phyloP scores from a whole-genome alignment of 73 alveolate genomes.

The Paramecium caudatum region DNA sequence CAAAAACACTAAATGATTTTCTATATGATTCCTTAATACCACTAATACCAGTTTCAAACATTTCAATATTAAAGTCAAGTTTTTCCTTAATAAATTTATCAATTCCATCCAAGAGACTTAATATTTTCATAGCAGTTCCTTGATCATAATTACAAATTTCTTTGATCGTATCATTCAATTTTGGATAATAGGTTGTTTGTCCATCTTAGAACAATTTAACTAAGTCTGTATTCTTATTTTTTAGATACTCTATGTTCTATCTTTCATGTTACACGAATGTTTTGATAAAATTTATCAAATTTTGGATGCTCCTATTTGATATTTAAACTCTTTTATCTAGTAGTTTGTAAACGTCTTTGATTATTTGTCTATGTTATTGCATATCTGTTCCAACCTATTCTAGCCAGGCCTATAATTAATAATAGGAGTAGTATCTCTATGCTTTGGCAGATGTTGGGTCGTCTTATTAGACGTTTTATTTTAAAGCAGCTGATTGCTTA shows the following conservation, averaged over 20 bases:
- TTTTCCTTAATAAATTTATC: constrained; percentile 38
- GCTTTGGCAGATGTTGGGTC: constrained; percentile 39
- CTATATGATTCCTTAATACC: not conserved
- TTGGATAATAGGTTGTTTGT: not conserved
- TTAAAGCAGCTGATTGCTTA: constrained; percentile 31
- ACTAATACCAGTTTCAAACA: not conserved
- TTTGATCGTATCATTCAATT: not conserved
- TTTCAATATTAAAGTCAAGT: constrained; percentile 8
- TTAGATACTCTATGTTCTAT: constrained; percentile 8
- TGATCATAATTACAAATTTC: constrained; percentile 61
- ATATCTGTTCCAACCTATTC: constrained; percentile 44
- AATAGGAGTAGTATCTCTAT: not conserved
- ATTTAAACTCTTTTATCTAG: not conserved
- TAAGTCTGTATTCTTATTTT: constrained; percentile 16
- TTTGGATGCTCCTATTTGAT: constrained; percentile 56
- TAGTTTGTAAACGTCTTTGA: not conserved
- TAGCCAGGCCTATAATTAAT: constrained; percentile 34
- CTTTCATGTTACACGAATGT: constrained; percentile 62
- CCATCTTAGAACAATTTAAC: constrained; percentile 20
- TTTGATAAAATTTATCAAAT: constrained; percentile 1
- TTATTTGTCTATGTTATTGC: constrained; percentile 15
- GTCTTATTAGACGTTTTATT: not conserved
- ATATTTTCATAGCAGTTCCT: constrained; percentile 32
- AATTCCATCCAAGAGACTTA: constrained; percentile 32
- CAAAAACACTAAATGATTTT: constrained; percentile 5